Evolutionary conservation across 2,329 filamentous ascomycete genomes (phyloP).

Genomic region (Akanthomyces dipterigenus): DNA sequence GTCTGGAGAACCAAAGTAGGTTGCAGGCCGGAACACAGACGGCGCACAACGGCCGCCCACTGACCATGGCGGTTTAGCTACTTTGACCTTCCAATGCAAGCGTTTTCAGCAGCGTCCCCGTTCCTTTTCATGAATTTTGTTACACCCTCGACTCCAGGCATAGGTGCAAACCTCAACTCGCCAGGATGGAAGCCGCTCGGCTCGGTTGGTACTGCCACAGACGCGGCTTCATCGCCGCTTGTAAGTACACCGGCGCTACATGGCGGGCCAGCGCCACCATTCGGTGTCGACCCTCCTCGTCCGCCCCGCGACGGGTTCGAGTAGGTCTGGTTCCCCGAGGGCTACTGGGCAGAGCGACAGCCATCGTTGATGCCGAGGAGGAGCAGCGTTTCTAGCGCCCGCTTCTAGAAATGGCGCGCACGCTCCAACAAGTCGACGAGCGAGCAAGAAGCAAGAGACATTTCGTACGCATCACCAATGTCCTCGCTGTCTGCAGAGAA

Average conservation of each 20-base stretch:
- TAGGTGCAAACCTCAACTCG: not conserved
- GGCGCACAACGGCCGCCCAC: not conserved
- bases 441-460: slow-evolving; percentile 22
- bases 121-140: slow-evolving; percentile 16
- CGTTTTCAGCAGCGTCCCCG: slow-evolving; percentile 13
- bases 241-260: not conserved
- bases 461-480: slow-evolving; percentile 20
- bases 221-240: not conserved
- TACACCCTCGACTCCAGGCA: slow-evolving; percentile 2
- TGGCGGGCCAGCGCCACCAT: slow-evolving; percentile 12
- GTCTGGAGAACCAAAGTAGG: slow-evolving; percentile 8
- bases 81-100: slow-evolving; percentile 23
- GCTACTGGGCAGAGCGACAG: slow-evolving; percentile 57
- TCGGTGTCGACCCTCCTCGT: slow-evolving; percentile 45
- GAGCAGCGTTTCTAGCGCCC: slow-evolving; percentile 28
- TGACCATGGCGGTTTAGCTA: slow-evolving; percentile 20
- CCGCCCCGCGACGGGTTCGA: slow-evolving; percentile 48
- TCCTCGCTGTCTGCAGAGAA: slow-evolving; percentile 17
- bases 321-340: slow-evolving; percentile 58
- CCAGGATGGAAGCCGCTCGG: not conserved
- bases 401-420: slow-evolving; percentile 35
- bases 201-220: not conserved
- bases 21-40: no score
- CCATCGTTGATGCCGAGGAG: slow-evolving; percentile 20
- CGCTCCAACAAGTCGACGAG: slow-evolving; percentile 31